Evolutionary conservation across 2,329 filamentous ascomycete species (phyloP).

Genomic region (Phyllosticta citribraziliensis): DNA sequence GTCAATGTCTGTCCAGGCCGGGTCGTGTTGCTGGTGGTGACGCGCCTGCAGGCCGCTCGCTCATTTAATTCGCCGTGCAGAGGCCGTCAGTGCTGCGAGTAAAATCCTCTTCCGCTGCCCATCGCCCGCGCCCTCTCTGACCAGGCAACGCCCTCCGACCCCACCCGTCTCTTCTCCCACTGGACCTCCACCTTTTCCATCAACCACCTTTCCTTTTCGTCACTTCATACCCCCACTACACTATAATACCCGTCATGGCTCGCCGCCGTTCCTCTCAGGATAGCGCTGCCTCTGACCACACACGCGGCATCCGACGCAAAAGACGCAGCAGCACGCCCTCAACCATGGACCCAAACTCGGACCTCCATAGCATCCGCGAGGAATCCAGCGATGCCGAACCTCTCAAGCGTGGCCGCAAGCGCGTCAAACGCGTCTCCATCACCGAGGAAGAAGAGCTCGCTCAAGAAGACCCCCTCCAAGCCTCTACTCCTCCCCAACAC

Average conservation of each 20-base stretch:
- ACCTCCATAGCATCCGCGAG: conserved; percentile 3
- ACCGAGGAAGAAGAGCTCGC: conserved; percentile 24
- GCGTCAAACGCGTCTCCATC: conserved; percentile 22
- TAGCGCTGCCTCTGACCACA: conserved; percentile 3
- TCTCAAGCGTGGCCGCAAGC: conserved; percentile 16
- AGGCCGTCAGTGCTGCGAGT: too few species aligned
- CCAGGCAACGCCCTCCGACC: neutral
- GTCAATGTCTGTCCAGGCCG: too few species aligned
- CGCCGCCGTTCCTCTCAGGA: neutral
- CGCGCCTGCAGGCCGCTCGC: too few species aligned
- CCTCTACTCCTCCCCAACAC: conserved; percentile 4
- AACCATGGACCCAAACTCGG: conserved; percentile 13
- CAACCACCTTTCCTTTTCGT: neutral
- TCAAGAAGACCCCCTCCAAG: conserved; percentile 18
- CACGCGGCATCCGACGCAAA: conserved; percentile 24
- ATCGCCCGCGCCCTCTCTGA: neutral
- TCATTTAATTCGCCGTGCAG: too few species aligned
- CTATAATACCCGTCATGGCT: conserved; percentile 3
- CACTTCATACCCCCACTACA: neutral
- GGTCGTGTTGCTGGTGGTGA: too few species aligned
- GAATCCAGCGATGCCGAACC: conserved; percentile 2
- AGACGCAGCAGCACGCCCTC: conserved; percentile 14
- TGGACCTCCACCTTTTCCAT: neutral
- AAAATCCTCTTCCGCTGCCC: too few species aligned
- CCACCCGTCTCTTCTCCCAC: neutral